phyloP scores from a whole-genome alignment of 345 rosid species.

The Salix dunnii region DNA sequence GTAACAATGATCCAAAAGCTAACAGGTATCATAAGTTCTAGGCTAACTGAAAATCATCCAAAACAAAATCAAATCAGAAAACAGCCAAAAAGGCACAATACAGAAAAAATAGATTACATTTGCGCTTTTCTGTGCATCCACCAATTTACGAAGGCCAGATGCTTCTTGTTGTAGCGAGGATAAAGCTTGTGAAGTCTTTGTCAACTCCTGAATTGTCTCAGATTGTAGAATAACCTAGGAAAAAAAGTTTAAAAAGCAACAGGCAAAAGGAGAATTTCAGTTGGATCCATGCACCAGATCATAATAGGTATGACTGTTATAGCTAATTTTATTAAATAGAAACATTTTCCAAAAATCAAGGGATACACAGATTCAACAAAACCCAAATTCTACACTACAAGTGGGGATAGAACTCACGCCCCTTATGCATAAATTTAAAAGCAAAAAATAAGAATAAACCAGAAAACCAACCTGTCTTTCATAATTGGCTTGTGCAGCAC shows the following conservation, averaged over 20 bases:
- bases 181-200: constrained; percentile 77
- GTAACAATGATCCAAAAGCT: no score
- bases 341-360: neutral
- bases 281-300: neutral
- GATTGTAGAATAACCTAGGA: constrained; percentile 81
- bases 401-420: neutral
- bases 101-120: constrained; percentile 43
- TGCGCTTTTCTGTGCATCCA: constrained; percentile 54
- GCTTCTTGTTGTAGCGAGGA: constrained; percentile 69
- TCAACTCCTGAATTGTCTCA: constrained; percentile 90
- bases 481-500: constrained; percentile 75
- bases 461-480: constrained; percentile 78
- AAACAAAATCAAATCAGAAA: neutral
- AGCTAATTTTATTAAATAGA: neutral
- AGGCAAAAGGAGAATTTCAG: neutral
- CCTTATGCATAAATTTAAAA: neutral
- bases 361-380: neutral
- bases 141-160: constrained; percentile 60
- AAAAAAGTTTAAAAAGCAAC: constrained; percentile 11
- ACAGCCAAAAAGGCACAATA: neutral
- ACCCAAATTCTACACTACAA: neutral
- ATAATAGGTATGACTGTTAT: neutral
- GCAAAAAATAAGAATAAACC: neutral
- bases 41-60: neutral
- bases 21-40: no score